Evolutionary conservation across 768 basidiomycete genomes (phyloP), one percentile per base, ranked within the genome.

Genomic region (Pleurotus djamor): DNA sequence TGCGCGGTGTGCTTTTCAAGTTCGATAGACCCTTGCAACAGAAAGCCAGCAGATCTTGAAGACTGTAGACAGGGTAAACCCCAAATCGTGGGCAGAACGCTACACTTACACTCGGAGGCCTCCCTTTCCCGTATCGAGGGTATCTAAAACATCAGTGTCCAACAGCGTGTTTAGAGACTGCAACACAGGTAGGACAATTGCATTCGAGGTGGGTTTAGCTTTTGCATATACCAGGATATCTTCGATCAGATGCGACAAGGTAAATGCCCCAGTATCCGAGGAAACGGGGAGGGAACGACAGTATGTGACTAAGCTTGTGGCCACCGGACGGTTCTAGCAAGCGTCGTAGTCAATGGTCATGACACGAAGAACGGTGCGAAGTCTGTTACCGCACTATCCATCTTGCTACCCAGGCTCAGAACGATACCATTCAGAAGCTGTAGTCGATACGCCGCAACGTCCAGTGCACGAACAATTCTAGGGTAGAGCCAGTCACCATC

Each of bases 1-100:
- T 86, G 57, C 96, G 75, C 64, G 89, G 89, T n/a, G 92, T 74
- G 62, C 85, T 96, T 74, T 94, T 97, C 58, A 95, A 71, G 33
- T 83, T 83, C 13, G 77, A 73, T 8, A 91, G 78, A 68, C 89
- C 88, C 66, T 76, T 84, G 14, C 83, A 80, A 33, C 82, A 79
- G 51, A 93, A 72, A 9, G 76, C 66, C 34, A 91, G 72, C 57
- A 94, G 68, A 12, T 72, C 69, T 35, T 76, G 71, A 37, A 92
- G 68, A 52, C 90, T 93, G 64, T 7, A 60, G 48, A 58, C 60
- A 61, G 56, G 48, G 59, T 59, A 47, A 34, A 7, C 37, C 58
- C 13, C 61, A 47, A 59, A 56, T 44, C 4, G 52, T 51, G 32
- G 36, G 33, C 9, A 32, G 1, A 37, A 36, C 14, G 35, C n/a